Evolutionary conservation across 2,329 filamentous ascomycete genomes (phyloP), one percentile per base, ranked within the genome.

Genomic region (Fusarium caatingaense): DNA sequence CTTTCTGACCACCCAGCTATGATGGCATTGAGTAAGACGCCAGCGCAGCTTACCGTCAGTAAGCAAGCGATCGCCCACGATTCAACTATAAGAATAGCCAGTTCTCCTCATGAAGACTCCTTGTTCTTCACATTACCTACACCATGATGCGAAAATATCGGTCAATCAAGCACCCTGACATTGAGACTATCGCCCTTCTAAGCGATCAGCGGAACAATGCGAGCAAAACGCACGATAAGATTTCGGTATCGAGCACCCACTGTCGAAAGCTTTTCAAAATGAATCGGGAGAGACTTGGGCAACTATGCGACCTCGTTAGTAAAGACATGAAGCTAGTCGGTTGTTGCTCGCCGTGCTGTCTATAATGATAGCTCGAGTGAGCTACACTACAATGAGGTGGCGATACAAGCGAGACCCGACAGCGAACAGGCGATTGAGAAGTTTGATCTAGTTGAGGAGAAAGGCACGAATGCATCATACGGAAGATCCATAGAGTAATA

Each of bases 151-250:
- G 44, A 34, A 48, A 53, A 20, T 1, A 18, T 15, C 30, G 23
- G 23, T 30, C 55, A 20, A 15, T 32, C 13, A 56, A 62, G 54
- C 18, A 78, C 28, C 72, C 78, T 59, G 70, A 62, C 50, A 78
- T 87, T 28, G 83, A 86, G 34, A 82, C 85, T 25, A 75, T 80
- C 8, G 80, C 86, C 32, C 82, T 88, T 60, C 81, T 88, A 60
- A 84, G 87, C 74, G 85, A 88, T 77, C 86, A 88, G 64, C 77
- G 87, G 44, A 85, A 88, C 68, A 81, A 83, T 6, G 81, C 87
- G 60, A 87, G 85, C 2, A 80, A 82, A 21, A 78, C 81, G 10
- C 81, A 79, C 3, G 78, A 86, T 46, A 76, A 81, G 25, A 76
- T 84, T 27, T 69, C 77, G 0, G 84, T 87, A 81, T 81, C 83